A percentile compares a stretch with the other conserved stretches of the same genome.
Evolutionary conservation across 2,329 filamentous ascomycete genomes (phyloP).

Genomic region (Fusarium verrucosum): DNA sequence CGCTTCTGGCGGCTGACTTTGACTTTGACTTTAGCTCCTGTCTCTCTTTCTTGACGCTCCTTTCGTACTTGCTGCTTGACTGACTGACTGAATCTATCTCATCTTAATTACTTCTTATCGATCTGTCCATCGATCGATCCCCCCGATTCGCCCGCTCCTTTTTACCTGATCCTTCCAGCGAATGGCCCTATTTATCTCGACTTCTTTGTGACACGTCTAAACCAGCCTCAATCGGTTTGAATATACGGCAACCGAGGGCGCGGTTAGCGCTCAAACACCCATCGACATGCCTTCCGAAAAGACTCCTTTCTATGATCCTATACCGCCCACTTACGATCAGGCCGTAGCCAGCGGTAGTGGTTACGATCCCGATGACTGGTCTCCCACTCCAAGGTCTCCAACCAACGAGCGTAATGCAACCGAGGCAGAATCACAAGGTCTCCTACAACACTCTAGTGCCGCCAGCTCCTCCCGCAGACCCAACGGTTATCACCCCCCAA

Average conservation of each 20-base stretch:
- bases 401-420: slow-evolving; percentile 69
- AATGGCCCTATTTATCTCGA: slow-evolving; percentile 24
- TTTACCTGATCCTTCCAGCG: slow-evolving; percentile 24
- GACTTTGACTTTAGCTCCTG: slow-evolving; percentile 24
- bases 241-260: slow-evolving; percentile 29
- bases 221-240: slow-evolving; percentile 5
- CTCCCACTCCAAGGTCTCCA: slow-evolving; percentile 45
- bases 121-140: slow-evolving; percentile 17
- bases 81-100: neutral
- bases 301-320: slow-evolving; percentile 55
- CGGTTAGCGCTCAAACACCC: slow-evolving; percentile 28
- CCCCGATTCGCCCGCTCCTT: slow-evolving; percentile 31
- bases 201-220: slow-evolving; percentile 12
- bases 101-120: slow-evolving; percentile 26
- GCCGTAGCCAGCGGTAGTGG: slow-evolving; percentile 51
- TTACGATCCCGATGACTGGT: slow-evolving; percentile 47
- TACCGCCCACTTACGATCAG: slow-evolving; percentile 56
- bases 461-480: slow-evolving; percentile 56
- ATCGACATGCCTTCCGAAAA: slow-evolving; percentile 52
- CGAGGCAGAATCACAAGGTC: slow-evolving; percentile 79
- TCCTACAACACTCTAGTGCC: slow-evolving; percentile 67
- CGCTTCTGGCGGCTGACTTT: slow-evolving; percentile 30
- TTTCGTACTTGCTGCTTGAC: slow-evolving; percentile 25
- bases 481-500: slow-evolving; percentile 78
- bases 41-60: slow-evolving; percentile 44